These are phyloP conservation scores for Simplicillium sp. DNA, from an alignment of 2,329 filamentous ascomycete genomes.

Conservation along the genomic window DNA sequence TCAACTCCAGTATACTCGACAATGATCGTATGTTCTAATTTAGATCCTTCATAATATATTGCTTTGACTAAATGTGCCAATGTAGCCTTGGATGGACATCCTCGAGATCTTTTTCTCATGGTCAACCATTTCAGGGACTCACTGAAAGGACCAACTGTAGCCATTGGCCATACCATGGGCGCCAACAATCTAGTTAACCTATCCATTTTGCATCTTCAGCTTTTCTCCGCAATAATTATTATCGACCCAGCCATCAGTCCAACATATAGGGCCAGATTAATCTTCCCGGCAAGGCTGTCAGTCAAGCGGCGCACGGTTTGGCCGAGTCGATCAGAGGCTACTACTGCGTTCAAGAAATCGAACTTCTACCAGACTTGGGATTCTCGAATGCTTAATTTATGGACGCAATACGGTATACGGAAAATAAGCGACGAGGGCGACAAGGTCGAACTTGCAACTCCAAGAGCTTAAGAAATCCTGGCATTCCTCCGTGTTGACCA, in stretches of 20 bases:
- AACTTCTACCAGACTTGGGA: neutral
- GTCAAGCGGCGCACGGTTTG: neutral
- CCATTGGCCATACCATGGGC: conserved; percentile 77
- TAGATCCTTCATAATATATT: no score
- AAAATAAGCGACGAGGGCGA: no score
- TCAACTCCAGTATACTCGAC: no score
- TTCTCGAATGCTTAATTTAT: neutral
- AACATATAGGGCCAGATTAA: conserved; percentile 7
- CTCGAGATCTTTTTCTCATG: conserved; percentile 69
- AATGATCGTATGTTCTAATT: no score
- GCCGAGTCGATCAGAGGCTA: neutral
- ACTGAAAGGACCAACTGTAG: conserved; percentile 65
- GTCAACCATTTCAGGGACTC: conserved; percentile 61
- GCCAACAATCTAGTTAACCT: conserved; percentile 56
- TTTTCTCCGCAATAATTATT: conserved; percentile 61
- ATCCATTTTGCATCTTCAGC: conserved; percentile 63
- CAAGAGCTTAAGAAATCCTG: no score
- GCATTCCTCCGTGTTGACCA: no score
- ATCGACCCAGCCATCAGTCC: conserved; percentile 65
- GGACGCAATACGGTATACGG: neutral
- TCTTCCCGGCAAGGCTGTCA: no score
- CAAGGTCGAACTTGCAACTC: no score
- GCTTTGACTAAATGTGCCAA: no score
- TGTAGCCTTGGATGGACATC: conserved; percentile 76
- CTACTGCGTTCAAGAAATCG: neutral